Conservation (phyloP, 2,329 filamentous ascomycete species). For the Colletotrichum sp. region DNA sequence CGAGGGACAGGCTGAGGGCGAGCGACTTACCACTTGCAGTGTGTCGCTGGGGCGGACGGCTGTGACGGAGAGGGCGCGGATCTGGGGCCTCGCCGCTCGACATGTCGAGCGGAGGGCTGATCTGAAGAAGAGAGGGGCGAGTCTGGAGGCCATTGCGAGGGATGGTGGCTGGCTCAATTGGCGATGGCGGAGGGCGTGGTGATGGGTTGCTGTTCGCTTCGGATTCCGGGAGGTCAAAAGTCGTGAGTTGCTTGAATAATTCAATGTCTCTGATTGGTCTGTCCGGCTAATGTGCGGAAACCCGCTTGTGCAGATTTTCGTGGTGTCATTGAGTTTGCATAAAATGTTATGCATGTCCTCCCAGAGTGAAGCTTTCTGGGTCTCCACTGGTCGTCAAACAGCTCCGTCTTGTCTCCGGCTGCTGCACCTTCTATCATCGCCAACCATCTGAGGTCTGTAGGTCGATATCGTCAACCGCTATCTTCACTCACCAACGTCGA, state of each 20-base stretch:
- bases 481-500: not conserved
- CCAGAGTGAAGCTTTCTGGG: not conserved
- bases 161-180: constrained; percentile 30
- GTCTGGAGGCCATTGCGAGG: constrained; percentile 78
- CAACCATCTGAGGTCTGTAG: not conserved
- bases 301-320: not conserved
- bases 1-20: not conserved
- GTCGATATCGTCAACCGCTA: not conserved
- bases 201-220: constrained; percentile 2
- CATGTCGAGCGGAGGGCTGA: constrained; percentile 67
- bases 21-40: constrained; percentile 67
- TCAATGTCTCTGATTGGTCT: constrained; percentile 17
- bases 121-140: constrained; percentile 76
- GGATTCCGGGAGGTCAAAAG: constrained; percentile 24
- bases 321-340: constrained; percentile 2
- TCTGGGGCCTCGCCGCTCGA: constrained; percentile 68
- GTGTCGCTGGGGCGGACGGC: constrained; percentile 74
- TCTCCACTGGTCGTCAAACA: not conserved
- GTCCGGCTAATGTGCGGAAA: not conserved
- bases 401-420: not conserved
- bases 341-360: not conserved
- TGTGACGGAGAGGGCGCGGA: constrained; percentile 74
- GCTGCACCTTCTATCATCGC: not conserved
- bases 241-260: constrained; percentile 26
- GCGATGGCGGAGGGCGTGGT: constrained; percentile 20